phyloP scores from a whole-genome alignment of 306 rosid species.

The Dicorynia guianensis region DNA sequence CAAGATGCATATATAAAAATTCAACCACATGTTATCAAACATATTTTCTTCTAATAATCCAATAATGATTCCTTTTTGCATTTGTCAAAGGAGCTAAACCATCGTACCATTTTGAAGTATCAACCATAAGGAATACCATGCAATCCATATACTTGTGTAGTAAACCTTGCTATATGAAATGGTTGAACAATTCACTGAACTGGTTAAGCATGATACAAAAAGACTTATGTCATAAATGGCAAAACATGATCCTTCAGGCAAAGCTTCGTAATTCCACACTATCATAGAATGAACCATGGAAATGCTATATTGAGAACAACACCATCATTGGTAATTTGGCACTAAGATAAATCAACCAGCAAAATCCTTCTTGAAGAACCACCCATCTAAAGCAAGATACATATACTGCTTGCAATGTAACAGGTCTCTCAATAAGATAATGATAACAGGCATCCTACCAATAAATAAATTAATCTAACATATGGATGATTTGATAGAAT shows the following conservation, averaged over 20 bases:
- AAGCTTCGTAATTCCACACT: conserved; percentile 45
- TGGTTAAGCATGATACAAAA: conserved; percentile 37
- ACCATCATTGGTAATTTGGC: too few relatives aligned
- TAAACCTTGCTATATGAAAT: conserved; percentile 42
- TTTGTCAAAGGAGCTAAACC: conserved; percentile 50
- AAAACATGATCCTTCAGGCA: conserved; percentile 50
- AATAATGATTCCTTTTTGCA: too few relatives aligned
- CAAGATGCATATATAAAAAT: too few relatives aligned
- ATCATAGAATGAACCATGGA: conserved; percentile 50
- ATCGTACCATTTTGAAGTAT: conserved; percentile 49
- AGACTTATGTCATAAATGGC: conserved; percentile 47
- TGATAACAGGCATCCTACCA: conserved; percentile 47
- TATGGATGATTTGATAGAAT: conserved; percentile 37
- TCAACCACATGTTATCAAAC: too few relatives aligned
- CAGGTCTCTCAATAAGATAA: conserved; percentile 52
- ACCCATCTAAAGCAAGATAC: too few relatives aligned
- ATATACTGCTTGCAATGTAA: too few relatives aligned
- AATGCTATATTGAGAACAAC: too few relatives aligned
- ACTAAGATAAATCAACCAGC: too few relatives aligned
- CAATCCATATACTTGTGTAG: conserved; percentile 46
- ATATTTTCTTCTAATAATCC: too few relatives aligned
- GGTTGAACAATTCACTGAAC: conserved; percentile 47
- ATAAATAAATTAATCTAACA: conserved; percentile 39
- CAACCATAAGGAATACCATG: conserved; percentile 49
- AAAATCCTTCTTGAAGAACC: too few relatives aligned